These are phyloP conservation scores for Verticillium nonalfalfae DNA, from an alignment of 2,329 filamentous ascomycete genomes.

Conservation along the genomic window DNA sequence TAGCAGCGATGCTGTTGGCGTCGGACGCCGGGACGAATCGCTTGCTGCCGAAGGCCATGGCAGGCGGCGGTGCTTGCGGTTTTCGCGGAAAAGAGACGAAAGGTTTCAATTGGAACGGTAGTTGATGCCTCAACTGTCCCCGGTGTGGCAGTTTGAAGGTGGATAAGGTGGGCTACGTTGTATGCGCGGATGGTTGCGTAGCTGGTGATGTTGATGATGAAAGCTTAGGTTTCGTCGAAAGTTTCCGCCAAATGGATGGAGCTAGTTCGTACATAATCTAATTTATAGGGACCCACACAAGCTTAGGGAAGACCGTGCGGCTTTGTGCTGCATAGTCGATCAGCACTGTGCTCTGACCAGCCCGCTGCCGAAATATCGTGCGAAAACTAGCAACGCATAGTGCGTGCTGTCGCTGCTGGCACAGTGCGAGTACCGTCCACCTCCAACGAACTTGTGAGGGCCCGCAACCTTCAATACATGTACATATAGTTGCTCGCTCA, in stretches of 20 bases:
- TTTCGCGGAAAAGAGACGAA: background rate
- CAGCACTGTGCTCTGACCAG: background rate
- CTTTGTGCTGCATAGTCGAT: background rate
- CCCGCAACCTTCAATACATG: background rate
- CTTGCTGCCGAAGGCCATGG: conserved; percentile 56
- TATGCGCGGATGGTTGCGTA: background rate
- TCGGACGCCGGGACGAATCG: conserved; percentile 64
- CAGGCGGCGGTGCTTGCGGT: conserved; percentile 48
- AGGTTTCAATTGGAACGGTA: background rate
- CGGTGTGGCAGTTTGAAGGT: background rate
- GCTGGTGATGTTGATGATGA: background rate
- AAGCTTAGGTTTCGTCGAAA: background rate
- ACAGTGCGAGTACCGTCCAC: background rate
- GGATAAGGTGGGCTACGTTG: background rate
- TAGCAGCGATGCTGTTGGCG: conserved; percentile 61
- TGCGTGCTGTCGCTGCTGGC: rapidly evolving
- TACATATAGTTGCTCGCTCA: background rate
- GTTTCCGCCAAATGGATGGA: background rate
- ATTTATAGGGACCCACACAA: background rate
- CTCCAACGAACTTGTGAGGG: background rate
- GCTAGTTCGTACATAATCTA: background rate
- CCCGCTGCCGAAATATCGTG: background rate
- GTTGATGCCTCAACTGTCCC: background rate
- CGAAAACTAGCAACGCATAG: rapidly evolving
- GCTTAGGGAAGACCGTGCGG: background rate